Evolutionary conservation across 352 stramenopile genomes (phyloP).

Genomic region (Phytopythium mirpurense): DNA sequence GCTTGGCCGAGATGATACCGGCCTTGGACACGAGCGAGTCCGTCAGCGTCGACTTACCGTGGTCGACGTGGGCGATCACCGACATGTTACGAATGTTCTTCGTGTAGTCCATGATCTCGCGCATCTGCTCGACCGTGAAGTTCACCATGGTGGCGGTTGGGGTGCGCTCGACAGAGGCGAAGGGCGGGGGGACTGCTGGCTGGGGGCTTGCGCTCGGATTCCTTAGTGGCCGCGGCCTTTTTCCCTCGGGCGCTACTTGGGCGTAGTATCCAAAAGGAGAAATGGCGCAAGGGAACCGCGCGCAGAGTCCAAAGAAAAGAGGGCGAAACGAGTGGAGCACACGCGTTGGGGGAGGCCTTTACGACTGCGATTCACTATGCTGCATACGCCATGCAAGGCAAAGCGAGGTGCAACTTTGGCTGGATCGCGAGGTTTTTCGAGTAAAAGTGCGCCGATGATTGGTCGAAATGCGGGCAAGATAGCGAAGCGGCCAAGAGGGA

Average conservation of each 20-base stretch:
- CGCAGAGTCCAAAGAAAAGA: slow-evolving; percentile 20
- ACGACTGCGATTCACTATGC: slow-evolving; percentile 18
- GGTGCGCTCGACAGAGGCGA: slow-evolving; percentile 14
- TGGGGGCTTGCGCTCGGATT: slow-evolving; percentile 9
- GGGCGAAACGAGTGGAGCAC: slow-evolving; percentile 55
- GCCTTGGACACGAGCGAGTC: slow-evolving; percentile 99
- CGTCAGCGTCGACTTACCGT: slow-evolving; percentile 99
- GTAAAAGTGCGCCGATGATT: background rate
- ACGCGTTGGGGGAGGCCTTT: slow-evolving; percentile 16
- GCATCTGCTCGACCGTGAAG: slow-evolving; percentile 99
- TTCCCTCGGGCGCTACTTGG: slow-evolving; percentile 23
- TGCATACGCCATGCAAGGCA: slow-evolving; percentile 25
- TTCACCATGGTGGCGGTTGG: slow-evolving; percentile 87
- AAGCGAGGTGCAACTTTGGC: slow-evolving; percentile 30
- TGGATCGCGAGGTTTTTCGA: slow-evolving; percentile 34
- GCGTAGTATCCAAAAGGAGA: slow-evolving; percentile 56
- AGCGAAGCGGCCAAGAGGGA: background rate
- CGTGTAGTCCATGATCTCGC: slow-evolving; percentile 97
- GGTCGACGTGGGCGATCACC: slow-evolving; percentile 99
- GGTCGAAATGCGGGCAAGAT: background rate
- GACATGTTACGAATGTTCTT: slow-evolving; percentile 99
- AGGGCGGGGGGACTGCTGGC: slow-evolving; percentile 10
- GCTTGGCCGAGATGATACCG: slow-evolving; percentile 98
- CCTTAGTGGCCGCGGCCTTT: slow-evolving; percentile 12
- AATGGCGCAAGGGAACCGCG: slow-evolving; percentile 24